phyloP scores from a whole-genome alignment of 2,329 filamentous ascomycete genomes.

The Diplocarpon rosae region DNA sequence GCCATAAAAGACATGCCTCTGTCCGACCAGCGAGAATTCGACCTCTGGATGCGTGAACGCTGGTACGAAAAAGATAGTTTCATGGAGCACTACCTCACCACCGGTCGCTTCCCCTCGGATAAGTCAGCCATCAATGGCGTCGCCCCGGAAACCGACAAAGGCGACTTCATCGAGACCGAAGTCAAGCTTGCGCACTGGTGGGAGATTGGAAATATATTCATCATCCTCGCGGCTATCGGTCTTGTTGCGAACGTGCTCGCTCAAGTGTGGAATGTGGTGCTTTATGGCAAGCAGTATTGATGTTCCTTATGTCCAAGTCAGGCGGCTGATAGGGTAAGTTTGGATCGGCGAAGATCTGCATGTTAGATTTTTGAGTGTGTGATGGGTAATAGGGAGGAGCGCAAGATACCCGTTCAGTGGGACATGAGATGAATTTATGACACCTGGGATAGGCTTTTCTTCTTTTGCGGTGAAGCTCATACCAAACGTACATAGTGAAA shows the following conservation, averaged over 20 bases:
- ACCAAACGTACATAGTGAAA: neutral
- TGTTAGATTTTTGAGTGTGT: neutral
- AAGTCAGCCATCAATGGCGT: conserved; percentile 12
- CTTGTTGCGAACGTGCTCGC: conserved; percentile 21
- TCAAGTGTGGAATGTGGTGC: conserved; percentile 16
- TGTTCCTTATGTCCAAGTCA: neutral
- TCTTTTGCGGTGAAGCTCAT: neutral
- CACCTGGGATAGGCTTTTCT: neutral
- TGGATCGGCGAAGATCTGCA: neutral
- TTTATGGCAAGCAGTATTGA: conserved; percentile 10
- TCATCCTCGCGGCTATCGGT: conserved; percentile 22
- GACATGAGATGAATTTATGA: conserved; percentile 3
- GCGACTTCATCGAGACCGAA: conserved; percentile 26
- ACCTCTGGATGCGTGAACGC: conserved; percentile 70
- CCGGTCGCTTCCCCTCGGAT: conserved; percentile 60
- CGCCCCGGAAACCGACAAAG: conserved; percentile 8
- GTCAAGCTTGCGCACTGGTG: conserved; percentile 24
- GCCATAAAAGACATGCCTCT: conserved; percentile 71
- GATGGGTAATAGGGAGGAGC: neutral
- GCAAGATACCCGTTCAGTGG: conserved; percentile 8
- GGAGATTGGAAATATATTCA: conserved; percentile 26
- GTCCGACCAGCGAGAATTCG: conserved; percentile 62
- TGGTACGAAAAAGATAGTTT: conserved; percentile 91
- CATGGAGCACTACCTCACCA: conserved; percentile 70
- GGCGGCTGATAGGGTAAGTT: neutral